Evolutionary conservation across 208 protist genomes (phyloP).

Genomic region (Strigomonas galati): DNA sequence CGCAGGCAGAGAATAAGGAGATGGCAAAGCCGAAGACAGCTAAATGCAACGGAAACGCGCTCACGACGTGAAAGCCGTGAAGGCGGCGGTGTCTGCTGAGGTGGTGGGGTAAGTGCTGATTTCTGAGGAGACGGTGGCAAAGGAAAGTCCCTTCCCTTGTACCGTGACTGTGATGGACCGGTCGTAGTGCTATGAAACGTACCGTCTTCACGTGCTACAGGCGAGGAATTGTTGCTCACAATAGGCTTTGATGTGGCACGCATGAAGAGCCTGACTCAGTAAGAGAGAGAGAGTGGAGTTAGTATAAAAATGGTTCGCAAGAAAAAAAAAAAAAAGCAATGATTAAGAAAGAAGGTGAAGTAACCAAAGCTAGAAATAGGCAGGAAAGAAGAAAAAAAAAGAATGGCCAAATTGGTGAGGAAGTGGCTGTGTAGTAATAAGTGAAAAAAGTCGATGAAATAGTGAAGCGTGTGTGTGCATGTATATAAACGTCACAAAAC

Average conservation of each 20-base stretch:
- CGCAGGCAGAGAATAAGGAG: not conserved
- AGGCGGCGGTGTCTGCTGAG: not conserved
- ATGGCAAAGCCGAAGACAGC: not conserved
- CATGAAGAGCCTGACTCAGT: too few species aligned
- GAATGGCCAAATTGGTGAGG: not conserved
- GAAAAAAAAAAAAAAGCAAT: slow-evolving; percentile 1
- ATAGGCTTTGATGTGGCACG: not conserved
- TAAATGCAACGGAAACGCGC: not conserved
- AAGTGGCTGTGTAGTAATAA: not conserved
- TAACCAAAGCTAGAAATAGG: not conserved
- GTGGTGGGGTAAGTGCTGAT: too few species aligned
- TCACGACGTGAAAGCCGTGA: not conserved
- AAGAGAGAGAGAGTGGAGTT: too few species aligned
- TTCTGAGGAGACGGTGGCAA: not conserved
- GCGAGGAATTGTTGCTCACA: not conserved
- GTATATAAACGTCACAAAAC: too few species aligned
- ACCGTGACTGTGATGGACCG: not conserved
- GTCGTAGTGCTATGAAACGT: not conserved
- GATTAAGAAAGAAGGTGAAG: too few species aligned
- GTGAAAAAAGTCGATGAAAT: too few species aligned
- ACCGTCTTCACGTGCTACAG: not conserved
- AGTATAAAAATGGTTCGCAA: not conserved
- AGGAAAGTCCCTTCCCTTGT: not conserved
- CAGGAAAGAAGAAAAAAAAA: not conserved
- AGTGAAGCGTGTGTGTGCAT: too few species aligned